Evolutionary conservation across 768 basidiomycete species (phyloP), one percentile per base, ranked within the genome.

Genomic region (Leccinum pellstonianum): DNA sequence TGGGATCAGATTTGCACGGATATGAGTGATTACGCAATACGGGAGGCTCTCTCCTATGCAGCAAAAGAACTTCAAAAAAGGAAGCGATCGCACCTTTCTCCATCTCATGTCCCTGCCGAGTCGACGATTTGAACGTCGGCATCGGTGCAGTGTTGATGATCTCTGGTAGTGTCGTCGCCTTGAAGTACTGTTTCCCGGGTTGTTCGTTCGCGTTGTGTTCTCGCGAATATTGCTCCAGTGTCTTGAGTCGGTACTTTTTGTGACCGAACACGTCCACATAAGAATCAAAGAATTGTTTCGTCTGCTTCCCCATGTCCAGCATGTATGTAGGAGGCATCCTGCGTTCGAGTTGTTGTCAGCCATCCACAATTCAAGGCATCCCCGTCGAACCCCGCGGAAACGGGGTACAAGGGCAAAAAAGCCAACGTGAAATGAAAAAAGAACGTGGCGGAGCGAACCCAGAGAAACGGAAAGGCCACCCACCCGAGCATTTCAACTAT

Each of bases 401-500:
- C 27, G n/a, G 12, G 21, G 46, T 12, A 29, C n/a, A 19, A 47
- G 52, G 31, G 31, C 9, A 11, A 19, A 43, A 47, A 19, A 17
- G 10, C 46, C 38, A 35, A 50, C 19, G 49, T 17, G 38, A 53
- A 46, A 58, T 38, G 5, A 43, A 43, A 43, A 43, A 61, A 55
- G 29, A 56, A 49, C 9, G 46, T 4, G 31, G 54, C 47, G 23
- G 23, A 47, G 21, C 21, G 33, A 51, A 55, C 27, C 11, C 15
- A 37, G 43, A 35, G 35, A 56, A 41, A 52, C 37, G 14, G 46
- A 58, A 47, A 15, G 21, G 52, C 17, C 47, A 80, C 92, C 35
- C 73, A 96, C 95, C 97, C 97, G 25, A 99, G 86, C 95, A 98
- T 98, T 68, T 98, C 97, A 33, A 97, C 88, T 55, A 99, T 98